Base-by-base conservation (phyloP, 2,329 filamentous ascomycete species). In the Fusarium chlamydosporum region DNA sequence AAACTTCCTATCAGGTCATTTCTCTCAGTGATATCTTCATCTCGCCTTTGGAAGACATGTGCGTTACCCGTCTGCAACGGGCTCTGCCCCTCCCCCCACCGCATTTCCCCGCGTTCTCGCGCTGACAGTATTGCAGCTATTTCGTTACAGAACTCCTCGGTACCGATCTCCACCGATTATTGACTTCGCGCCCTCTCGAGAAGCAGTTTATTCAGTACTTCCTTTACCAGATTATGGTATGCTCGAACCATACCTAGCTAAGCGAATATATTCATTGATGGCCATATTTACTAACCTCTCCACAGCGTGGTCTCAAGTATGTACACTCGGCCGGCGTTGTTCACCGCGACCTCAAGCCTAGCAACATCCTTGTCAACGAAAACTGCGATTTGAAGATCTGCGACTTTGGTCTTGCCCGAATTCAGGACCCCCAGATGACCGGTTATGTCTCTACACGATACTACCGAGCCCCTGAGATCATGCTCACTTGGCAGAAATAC, bases 121-220 rank as follows among this genome's bases (percentile, higher is more conserved):
- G 60, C 67, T 74, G 54, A 72, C 63, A 66, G 70, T 41, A 38
- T 52, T 43, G 23, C 77, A 97, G 93, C 81, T 97, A 98, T 85
- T 97, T 97, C 78, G 96, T 99, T 77, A 99, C 96, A 75, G 96
- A 99, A 82, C 89, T 99, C 61, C 88, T 99, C 69, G 96, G 96
- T 61, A 99, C 96, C 76, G 96, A 99, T 81, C 86, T 99, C 70
- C 96, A 99, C 83, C 91, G 96, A 72, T 88, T 99, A 67, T 88
- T 99, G 74, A 98, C 95, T 51, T 98, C 96, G 47, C 87, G 96
- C 78, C 96, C 96, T 26, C 89, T 99, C 54, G 96, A 99, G 86
- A 98, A 97, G 84, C 96, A 99, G 81, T 99, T 99, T 81, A 98
- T 99, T 76, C 96, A 99, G 84, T 99, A 99, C 84, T 99, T 99